Conservation (phyloP, 2,329 filamentous ascomycete genomes). For the Verticillium alfalfae region DNA sequence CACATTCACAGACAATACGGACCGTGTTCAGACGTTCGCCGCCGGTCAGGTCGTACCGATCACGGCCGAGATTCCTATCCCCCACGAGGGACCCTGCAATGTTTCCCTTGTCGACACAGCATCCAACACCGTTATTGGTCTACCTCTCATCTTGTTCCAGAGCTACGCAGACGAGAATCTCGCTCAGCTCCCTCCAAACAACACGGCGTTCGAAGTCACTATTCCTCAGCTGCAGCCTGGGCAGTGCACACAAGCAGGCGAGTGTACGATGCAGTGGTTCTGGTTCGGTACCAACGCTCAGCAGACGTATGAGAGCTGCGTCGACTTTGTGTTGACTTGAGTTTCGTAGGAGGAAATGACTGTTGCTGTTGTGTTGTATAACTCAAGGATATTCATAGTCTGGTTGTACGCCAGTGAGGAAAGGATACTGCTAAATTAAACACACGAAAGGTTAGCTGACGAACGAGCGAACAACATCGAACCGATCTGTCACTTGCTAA, state of each 20-base stretch:
- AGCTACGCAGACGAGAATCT: slow-evolving; percentile 44
- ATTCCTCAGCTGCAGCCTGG: slow-evolving; percentile 20
- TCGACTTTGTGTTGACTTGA: slow-evolving; percentile 22
- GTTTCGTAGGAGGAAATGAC: not conserved
- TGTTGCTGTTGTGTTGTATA: too few relatives aligned
- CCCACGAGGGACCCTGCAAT: slow-evolving; percentile 43
- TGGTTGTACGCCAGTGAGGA: too few relatives aligned
- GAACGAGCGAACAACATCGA: too few relatives aligned
- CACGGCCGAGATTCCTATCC: slow-evolving; percentile 32
- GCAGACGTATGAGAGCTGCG: slow-evolving; percentile 33
- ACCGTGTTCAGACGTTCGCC: slow-evolving; percentile 33
- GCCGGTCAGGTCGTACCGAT: slow-evolving; percentile 37
- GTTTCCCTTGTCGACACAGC: slow-evolving; percentile 51
- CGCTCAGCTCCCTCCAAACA: slow-evolving; percentile 30
- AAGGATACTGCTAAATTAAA: too few relatives aligned
- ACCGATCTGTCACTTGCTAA: too few relatives aligned
- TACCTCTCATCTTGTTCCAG: slow-evolving; percentile 47
- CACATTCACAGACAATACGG: slow-evolving; percentile 37
- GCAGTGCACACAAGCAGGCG: slow-evolving; percentile 20
- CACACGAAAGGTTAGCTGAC: too few relatives aligned
- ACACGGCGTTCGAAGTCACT: slow-evolving; percentile 36
- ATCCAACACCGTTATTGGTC: slow-evolving; percentile 45
- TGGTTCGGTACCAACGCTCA: slow-evolving; percentile 27
- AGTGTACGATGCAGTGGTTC: slow-evolving; percentile 40
- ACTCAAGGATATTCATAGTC: too few relatives aligned